Conservation (phyloP, 192 early-diverging fungal genomes). For the Backusella morwellensis region DNA sequence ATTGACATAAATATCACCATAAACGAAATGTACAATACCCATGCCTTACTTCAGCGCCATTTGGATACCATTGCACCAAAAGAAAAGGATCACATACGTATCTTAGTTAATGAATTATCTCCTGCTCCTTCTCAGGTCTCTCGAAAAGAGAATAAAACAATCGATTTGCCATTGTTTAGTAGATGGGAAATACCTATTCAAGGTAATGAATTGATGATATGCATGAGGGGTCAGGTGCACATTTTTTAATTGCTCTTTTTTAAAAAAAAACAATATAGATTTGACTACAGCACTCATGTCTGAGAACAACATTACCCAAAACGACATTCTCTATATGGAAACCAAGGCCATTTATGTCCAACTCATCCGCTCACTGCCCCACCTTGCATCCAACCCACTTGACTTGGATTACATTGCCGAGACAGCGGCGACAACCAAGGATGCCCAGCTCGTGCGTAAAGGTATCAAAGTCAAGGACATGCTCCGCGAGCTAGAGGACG, state of each 20-base stretch:
- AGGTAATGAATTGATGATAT: slow-evolving; percentile 36
- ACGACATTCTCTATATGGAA: slow-evolving; percentile 94
- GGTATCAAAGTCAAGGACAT: slow-evolving; percentile 96
- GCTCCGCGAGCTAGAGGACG: slow-evolving; percentile 81
- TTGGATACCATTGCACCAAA: slow-evolving; percentile 75
- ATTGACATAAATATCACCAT: slow-evolving; percentile 85
- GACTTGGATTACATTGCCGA: slow-evolving; percentile 77
- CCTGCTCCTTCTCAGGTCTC: slow-evolving; percentile 71
- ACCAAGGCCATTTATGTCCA: slow-evolving; percentile 94
- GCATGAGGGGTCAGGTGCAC: background rate
- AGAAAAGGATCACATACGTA: slow-evolving; percentile 79
- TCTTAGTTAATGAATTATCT: slow-evolving; percentile 79
- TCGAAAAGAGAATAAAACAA: slow-evolving; percentile 73
- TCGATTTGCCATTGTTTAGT: slow-evolving; percentile 72
- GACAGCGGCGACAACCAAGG: slow-evolving; percentile 83
- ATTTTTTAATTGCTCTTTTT: too few species aligned
- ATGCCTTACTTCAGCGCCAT: slow-evolving; percentile 80
- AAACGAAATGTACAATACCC: slow-evolving; percentile 95
- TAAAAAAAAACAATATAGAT: slow-evolving; percentile 28
- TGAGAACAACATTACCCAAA: slow-evolving; percentile 89
- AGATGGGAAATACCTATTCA: slow-evolving; percentile 84
- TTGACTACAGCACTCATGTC: slow-evolving; percentile 65
- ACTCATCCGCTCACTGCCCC: slow-evolving; percentile 86
- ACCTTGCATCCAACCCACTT: slow-evolving; percentile 50
- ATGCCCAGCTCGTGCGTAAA: slow-evolving; percentile 86